phyloP scores from a whole-genome alignment of 1,284 basidiomycete genomes.

The Cutaneotrichosporon sp. region DNA sequence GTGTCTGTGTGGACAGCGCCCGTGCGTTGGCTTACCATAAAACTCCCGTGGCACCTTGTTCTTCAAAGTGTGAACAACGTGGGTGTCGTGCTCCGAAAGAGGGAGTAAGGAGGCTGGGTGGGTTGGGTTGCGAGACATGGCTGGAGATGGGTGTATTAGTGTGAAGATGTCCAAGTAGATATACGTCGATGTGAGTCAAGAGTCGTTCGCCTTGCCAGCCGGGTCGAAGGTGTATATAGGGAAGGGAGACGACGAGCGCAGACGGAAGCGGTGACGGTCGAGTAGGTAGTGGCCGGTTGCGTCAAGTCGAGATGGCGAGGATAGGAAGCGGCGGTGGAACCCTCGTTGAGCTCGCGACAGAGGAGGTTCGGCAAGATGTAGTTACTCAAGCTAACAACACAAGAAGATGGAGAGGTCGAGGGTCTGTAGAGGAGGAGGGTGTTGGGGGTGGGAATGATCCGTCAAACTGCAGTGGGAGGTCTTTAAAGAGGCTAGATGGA shows the following conservation, averaged over 20 bases:
- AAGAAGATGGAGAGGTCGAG: background rate
- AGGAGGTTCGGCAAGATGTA: background rate
- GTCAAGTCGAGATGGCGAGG: too few species aligned
- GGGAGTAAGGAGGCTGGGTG: constrained; percentile 63
- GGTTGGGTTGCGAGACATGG: constrained; percentile 28
- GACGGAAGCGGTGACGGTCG: background rate
- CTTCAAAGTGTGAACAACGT: constrained; percentile 51
- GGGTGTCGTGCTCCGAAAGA: constrained; percentile 61
- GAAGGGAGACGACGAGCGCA: too few species aligned
- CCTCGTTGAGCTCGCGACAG: too few species aligned
- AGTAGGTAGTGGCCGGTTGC: too few species aligned
- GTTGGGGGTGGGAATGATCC: background rate
- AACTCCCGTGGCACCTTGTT: constrained; percentile 56
- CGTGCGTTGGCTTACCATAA: constrained; percentile 54
- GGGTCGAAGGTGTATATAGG: background rate
- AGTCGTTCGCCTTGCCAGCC: background rate
- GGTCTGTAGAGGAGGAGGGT: background rate
- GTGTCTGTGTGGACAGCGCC: constrained; percentile 8
- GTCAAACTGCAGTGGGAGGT: background rate
- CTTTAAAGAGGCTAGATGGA: background rate
- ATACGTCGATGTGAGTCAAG: background rate
- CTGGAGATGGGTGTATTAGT: background rate
- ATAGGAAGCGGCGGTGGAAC: too few species aligned
- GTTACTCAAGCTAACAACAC: background rate
- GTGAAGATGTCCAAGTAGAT: background rate